Conservation (phyloP, 768 basidiomycete species). For the Lentinula edodes region DNA sequence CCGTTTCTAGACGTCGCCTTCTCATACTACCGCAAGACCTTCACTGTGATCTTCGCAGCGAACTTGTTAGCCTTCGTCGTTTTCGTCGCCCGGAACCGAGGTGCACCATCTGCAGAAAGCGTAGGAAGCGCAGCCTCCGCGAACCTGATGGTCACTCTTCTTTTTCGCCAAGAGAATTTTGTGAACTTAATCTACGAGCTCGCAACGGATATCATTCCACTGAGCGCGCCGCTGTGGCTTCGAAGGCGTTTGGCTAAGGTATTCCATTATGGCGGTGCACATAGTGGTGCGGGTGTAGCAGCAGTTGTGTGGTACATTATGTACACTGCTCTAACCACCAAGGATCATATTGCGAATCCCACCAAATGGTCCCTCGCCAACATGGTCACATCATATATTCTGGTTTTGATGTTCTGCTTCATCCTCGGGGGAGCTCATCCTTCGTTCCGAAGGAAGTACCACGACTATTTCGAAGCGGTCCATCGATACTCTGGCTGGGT, state of each 20-base stretch:
- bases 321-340: constrained; percentile 38
- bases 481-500: constrained; percentile 53
- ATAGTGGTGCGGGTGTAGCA: constrained; percentile 48
- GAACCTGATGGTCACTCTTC: constrained; percentile 38
- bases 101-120: constrained; percentile 27
- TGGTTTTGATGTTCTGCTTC: constrained; percentile 37
- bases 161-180: constrained; percentile 46
- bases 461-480: constrained; percentile 50
- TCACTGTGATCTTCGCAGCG: constrained; percentile 44
- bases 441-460: constrained; percentile 35
- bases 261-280: constrained; percentile 52
- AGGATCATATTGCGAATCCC: constrained; percentile 23
- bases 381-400: constrained; percentile 38
- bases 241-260: constrained; percentile 43
- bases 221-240: constrained; percentile 33
- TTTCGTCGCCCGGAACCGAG: constrained; percentile 27
- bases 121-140: constrained; percentile 33
- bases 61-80: constrained; percentile 46
- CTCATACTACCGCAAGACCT: constrained; percentile 46
- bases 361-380: constrained; percentile 25
- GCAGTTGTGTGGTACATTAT: constrained; percentile 47
- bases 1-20: constrained; percentile 10
- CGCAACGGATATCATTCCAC: constrained; percentile 29
- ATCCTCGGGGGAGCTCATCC: constrained; percentile 49
- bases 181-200: constrained; percentile 48